phyloP scores from a whole-genome alignment of 805 yeast genomes.

The Cyberlindnera nakhonratchasimensis region DNA sequence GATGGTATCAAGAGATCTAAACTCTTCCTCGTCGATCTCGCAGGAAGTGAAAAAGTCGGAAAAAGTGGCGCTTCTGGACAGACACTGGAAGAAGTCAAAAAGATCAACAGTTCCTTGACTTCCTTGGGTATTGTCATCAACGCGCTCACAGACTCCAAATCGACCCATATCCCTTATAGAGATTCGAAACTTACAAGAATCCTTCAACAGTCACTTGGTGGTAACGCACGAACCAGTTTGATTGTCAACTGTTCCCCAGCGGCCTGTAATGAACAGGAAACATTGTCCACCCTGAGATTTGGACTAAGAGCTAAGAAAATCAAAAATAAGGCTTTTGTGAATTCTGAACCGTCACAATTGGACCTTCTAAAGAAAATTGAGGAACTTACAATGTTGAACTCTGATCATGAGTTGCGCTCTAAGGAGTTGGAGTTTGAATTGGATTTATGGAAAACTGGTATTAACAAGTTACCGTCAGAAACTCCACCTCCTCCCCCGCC shows the following conservation, averaged over 20 bases:
- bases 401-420: conserved; percentile 15
- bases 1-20: conserved; percentile 61
- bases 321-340: conserved; percentile 61
- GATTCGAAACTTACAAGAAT: conserved; percentile 78
- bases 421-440: conserved; percentile 23
- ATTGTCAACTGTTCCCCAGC: conserved; percentile 74
- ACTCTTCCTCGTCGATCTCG: conserved; percentile 75
- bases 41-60: conserved; percentile 80
- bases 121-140: conserved; percentile 79
- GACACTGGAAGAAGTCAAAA: conserved; percentile 77
- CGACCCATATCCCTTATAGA: conserved; percentile 67
- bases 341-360: conserved; percentile 30
- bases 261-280: conserved; percentile 52
- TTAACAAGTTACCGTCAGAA: conserved; percentile 8
- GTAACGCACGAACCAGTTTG: conserved; percentile 73
- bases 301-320: conserved; percentile 71
- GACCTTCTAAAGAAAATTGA: conserved; percentile 25
- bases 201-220: conserved; percentile 76
- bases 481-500: conserved; percentile 11
- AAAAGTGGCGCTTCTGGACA: conserved; percentile 77
- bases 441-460: conserved; percentile 25
- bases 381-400: conserved; percentile 18
- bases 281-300: conserved; percentile 68
- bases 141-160: conserved; percentile 65
- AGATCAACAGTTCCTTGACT: conserved; percentile 74